Evolutionary conservation across 495 filamentous ascomycete species (phyloP).

Genomic region (Neurospora tetrasperma): DNA sequence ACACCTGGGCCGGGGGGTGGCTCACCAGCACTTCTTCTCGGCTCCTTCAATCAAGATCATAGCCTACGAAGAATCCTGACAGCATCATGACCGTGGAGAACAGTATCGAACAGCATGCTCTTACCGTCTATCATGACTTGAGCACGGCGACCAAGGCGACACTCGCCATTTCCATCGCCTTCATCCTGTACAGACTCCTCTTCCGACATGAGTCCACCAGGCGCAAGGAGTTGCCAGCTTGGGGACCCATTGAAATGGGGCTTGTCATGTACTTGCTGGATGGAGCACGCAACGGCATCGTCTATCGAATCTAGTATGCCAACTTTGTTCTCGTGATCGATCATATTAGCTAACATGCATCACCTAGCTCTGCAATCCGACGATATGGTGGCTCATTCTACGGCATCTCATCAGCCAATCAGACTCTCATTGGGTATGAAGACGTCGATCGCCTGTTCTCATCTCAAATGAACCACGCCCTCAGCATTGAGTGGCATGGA

Average conservation of each 20-base stretch:
- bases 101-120: neutral
- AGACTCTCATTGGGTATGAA: constrained; percentile 1
- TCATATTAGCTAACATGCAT: neutral
- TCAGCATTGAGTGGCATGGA: neutral
- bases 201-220: neutral
- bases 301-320: neutral
- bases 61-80: neutral
- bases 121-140: neutral
- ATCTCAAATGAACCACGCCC: neutral
- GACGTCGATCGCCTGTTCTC: constrained; percentile 2
- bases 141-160: neutral
- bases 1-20: neutral
- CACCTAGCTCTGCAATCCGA: neutral
- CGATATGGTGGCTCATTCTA: constrained; percentile 4
- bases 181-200: neutral
- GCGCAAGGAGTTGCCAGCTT: neutral
- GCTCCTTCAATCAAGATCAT: neutral
- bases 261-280: neutral
- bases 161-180: neutral
- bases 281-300: neutral
- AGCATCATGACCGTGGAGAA: neutral
- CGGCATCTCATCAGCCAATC: constrained; percentile 1
- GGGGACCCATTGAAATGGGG: neutral
- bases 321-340: neutral
- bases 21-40: neutral